Base-by-base conservation (phyloP, 768 basidiomycete genomes). In the Lactarius evosmus region DNA sequence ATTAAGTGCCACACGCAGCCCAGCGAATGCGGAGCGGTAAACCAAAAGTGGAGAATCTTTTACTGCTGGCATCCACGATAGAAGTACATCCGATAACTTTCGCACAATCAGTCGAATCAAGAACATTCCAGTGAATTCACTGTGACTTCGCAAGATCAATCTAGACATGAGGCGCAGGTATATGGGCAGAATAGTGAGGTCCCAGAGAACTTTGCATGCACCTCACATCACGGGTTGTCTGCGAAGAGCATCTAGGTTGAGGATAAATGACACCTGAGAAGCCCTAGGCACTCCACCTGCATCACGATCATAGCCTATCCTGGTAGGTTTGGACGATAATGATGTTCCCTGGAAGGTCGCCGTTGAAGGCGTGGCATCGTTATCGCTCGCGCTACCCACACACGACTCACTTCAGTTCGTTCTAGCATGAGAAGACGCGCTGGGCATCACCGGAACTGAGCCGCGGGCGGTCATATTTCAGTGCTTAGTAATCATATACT, bases 261-360 rank as follows among this genome's bases (percentile, higher is more conserved):
- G n/a, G 30, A 36, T 12, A 38, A 22, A 44, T 44, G 32, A 19
- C 16, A 22, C 14, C 32, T n/a, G 40, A 19, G 53, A 50, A 34
- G 40, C 36, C 16, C n/a, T 29, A 50, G 16, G 30, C 27, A 11
- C 22, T 19, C 2, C 46, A 34, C 34, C n/a, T 14, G 32, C 12
- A 56, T 51, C 59, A 40, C 53, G 33, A 65, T 65, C 64, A 22
- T 41, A 52, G 25, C 64, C 64, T 11, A 65, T 65, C 64, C 27
- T 30, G 55, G 64, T 0, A 9, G 40, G 54, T 55, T 4, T 16
- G 53, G 40, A 14, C 12, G 14, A 32, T 14, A 17, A 19, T 0
- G 30, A 9, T 8, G 51, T 11, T 33, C 53, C 49, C 41, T 49
- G 33, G 46, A 50, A 60, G n/a, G 14, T 17, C n/a, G 29, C n/a